Evolutionary conservation across 2,329 filamentous ascomycete species (phyloP).

Genomic region (Aspergillus brunneoviolaceus): DNA sequence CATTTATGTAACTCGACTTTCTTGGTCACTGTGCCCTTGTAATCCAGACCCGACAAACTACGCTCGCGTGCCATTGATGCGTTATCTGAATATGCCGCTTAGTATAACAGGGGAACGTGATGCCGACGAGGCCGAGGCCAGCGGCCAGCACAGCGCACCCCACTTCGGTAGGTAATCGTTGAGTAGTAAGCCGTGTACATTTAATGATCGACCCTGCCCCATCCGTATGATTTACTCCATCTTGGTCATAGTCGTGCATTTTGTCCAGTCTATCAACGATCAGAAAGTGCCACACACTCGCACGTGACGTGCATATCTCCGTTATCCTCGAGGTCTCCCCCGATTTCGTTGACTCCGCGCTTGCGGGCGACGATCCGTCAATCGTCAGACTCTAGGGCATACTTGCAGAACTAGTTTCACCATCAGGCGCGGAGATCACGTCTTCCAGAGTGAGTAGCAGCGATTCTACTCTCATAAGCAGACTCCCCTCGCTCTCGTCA

Average conservation of each 20-base stretch:
- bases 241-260: no score
- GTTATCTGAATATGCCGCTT: not conserved
- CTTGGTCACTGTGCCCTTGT: not conserved
- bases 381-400: not conserved
- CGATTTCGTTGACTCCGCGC: not conserved
- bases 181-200: not conserved
- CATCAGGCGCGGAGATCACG: not conserved
- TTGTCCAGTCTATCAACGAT: no score
- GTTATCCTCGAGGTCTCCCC: not conserved
- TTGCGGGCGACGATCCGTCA: not conserved
- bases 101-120: not conserved
- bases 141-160: constrained; percentile 5
- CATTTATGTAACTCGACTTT: not conserved
- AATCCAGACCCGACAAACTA: not conserved
- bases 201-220: not conserved
- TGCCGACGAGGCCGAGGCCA: not conserved
- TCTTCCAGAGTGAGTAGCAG: not conserved
- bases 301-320: not conserved
- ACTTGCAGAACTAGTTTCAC: not conserved
- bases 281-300: not conserved
- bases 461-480: not conserved
- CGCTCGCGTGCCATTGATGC: not conserved
- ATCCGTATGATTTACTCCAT: no score
- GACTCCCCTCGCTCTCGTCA: not conserved
- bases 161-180: not conserved